Conservation (phyloP, 139 green algal genomes). For the Chlorella sp. region DNA sequence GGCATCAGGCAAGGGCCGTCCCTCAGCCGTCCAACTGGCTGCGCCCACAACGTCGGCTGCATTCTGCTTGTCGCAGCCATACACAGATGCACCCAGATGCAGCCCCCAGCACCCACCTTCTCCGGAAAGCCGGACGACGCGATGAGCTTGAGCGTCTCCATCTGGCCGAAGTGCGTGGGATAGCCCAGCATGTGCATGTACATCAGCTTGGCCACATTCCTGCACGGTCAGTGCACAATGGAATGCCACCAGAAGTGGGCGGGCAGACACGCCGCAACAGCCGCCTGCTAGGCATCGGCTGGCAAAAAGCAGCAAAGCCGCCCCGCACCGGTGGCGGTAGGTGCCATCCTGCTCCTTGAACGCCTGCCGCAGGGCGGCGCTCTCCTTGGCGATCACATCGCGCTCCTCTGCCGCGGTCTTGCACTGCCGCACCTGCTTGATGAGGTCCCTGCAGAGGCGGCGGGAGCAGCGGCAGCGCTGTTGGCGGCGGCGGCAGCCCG, state of each 20-base stretch:
- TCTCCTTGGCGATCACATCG: slow-evolving; percentile 96
- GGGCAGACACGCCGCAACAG: too few species aligned
- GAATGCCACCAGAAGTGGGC: too few species aligned
- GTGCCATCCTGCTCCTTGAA: slow-evolving; percentile 83
- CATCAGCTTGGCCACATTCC: slow-evolving; percentile 99
- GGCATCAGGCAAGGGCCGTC: too few species aligned
- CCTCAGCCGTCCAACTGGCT: too few species aligned
- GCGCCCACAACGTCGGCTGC: too few species aligned
- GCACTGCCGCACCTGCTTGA: slow-evolving; percentile 35
- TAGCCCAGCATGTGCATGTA: slow-evolving; percentile 99
- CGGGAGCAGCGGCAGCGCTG: background rate
- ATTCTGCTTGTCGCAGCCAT: too few species aligned
- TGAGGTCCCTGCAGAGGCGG: slow-evolving; percentile 27
- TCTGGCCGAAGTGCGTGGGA: slow-evolving; percentile 99
- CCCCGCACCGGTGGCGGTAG: slow-evolving; percentile 49
- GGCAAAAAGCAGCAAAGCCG: background rate
- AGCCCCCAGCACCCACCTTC: slow-evolving; percentile 70
- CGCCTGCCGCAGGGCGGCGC: slow-evolving; percentile 88
- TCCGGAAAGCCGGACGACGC: slow-evolving; percentile 84
- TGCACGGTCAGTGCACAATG: slow-evolving; percentile 50
- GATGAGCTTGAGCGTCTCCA: slow-evolving; percentile 99
- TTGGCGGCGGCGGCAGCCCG: background rate
- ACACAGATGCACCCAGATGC: too few species aligned
- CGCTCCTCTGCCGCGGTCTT: slow-evolving; percentile 96
- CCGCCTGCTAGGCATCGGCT: too few species aligned